These are phyloP conservation scores for Oenanthe javanica DNA, from an alignment of 140 eudicot genomes.

Conservation along the genomic window DNA sequence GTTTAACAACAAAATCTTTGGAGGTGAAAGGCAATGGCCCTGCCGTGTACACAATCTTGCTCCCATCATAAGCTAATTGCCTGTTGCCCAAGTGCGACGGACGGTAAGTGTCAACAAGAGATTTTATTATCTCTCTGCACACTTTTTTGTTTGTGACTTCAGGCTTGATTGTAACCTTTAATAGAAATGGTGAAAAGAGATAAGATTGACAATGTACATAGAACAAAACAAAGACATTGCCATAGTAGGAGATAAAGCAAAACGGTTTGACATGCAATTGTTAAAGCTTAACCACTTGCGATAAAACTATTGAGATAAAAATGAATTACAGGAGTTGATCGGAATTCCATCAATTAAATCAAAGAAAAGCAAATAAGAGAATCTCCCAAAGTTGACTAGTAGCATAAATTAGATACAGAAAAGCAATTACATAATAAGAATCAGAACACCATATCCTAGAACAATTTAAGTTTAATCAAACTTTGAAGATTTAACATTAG, in stretches of 20 bases:
- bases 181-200: background rate
- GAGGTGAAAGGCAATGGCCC: slow-evolving; percentile 37
- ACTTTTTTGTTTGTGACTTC: slow-evolving; percentile 20
- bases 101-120: slow-evolving; percentile 7
- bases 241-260: background rate
- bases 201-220: background rate
- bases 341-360: too few relatives aligned
- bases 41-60: slow-evolving; percentile 36
- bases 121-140: slow-evolving; percentile 13
- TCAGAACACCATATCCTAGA: background rate
- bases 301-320: too few relatives aligned
- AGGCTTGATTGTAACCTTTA: slow-evolving; percentile 24
- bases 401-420: background rate
- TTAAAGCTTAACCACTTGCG: too few relatives aligned
- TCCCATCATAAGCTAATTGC: slow-evolving; percentile 39
- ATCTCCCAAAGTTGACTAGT: background rate
- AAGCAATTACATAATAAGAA: background rate
- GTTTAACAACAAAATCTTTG: slow-evolving; percentile 31
- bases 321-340: too few relatives aligned
- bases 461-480: background rate
- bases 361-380: background rate
- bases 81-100: slow-evolving; percentile 16
- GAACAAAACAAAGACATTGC: background rate
- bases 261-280: background rate
- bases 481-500: background rate